Evolutionary conservation across 805 yeast genomes (phyloP), one percentile per base, ranked within the genome.

Genomic region (Pichia manshurica): DNA sequence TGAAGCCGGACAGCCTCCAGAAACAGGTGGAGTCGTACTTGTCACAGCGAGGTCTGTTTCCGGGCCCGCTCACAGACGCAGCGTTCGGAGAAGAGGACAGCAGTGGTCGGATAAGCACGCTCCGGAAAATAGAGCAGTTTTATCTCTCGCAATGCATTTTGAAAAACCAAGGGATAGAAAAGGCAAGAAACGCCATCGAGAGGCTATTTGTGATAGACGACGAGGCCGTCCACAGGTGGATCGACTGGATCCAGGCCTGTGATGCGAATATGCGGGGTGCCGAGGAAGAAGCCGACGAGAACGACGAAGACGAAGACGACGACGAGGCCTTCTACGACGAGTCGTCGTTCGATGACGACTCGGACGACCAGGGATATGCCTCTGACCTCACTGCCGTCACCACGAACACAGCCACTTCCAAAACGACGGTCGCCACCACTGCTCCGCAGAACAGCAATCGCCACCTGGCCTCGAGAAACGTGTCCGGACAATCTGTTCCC

Each of bases 21-120:
- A 43, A 28, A 4, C 69, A 65, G 38, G 47, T 64, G 8, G 63
- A 58, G 33, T 33, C 28, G 5, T 62, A 55, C 38, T 50, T 65
- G 16, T 15, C 31, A 4, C n/a, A 4, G 17, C 8, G 12, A 4
- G 42, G 42, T 13, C 13, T 39, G 17, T 39, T 20, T 23, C 42
- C 42, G 2, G 42, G 42, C 17, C 42, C 42, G 10, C 19, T 39
- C 28, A 13, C 32, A 15, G 28, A 16, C 15, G 8, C 28, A 9
- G 22, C 12, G 7, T 12, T 17, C 16, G 20, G 22, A 36, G 23
- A 19, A 15, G 17, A 23, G 31, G 21, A 21, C 9, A 49, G 48
- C 25, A 10, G 10, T 8, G 29, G 29, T 25, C n/a, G n/a, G n/a
- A n/a, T n/a, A n/a, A 25, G 29, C 29, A 25, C 29, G 29, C 29